These are phyloP conservation scores for Aspergillus hortae DNA, from an alignment of 2,329 filamentous ascomycete species.

Conservation along the genomic window DNA sequence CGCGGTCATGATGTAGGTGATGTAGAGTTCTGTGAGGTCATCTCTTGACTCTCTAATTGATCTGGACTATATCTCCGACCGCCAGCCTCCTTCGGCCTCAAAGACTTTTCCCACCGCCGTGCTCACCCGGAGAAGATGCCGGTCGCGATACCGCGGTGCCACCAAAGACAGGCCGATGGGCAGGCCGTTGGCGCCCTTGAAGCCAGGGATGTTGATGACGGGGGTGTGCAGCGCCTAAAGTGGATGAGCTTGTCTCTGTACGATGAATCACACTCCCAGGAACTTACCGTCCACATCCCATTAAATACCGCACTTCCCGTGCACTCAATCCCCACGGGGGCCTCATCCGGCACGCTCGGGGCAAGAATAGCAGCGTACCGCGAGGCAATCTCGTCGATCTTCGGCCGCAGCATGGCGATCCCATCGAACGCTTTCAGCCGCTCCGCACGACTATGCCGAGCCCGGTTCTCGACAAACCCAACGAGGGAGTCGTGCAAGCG, in stretches of 20 bases:
- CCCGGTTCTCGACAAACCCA: conserved; percentile 2
- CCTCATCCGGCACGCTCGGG: conserved; percentile 59
- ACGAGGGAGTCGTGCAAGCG: not conserved
- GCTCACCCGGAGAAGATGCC: not conserved
- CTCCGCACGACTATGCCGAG: not conserved
- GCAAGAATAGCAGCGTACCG: conserved; percentile 55
- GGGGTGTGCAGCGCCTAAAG: conserved; percentile 53
- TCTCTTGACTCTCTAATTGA: not conserved
- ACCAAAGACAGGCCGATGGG: conserved; percentile 59
- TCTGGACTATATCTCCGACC: not conserved
- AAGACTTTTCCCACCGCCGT: not conserved
- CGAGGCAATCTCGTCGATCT: conserved; percentile 5
- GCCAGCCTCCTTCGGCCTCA: not conserved
- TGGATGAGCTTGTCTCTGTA: conserved; percentile 12
- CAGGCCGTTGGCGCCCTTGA: conserved; percentile 54
- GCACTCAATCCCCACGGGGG: conserved; percentile 50
- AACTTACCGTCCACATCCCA: conserved; percentile 14
- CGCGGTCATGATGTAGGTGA: not conserved
- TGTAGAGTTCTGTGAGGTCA: not conserved
- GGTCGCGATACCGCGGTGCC: conserved; percentile 44
- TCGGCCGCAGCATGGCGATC: conserved; percentile 3
- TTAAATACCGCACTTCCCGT: conserved; percentile 57
- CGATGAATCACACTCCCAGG: conserved; percentile 25
- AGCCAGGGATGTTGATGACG: conserved; percentile 62
- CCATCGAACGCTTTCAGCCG: conserved; percentile 8